These are phyloP conservation scores for Flaveria linearis DNA, from an alignment of 129 eudicot species.

Conservation along the genomic window DNA sequence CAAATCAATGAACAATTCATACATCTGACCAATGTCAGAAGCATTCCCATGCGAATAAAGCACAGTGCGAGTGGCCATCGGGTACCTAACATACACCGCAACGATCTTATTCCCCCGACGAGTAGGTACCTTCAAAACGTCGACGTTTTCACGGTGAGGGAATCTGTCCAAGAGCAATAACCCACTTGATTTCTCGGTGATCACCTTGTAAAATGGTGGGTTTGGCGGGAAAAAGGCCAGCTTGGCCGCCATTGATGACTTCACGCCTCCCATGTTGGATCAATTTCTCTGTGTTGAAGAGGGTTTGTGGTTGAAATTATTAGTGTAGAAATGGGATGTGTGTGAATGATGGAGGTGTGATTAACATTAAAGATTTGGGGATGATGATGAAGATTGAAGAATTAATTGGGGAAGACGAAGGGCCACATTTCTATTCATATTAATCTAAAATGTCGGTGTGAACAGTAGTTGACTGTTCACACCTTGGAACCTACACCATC, in stretches of 20 bases:
- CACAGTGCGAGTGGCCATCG: constrained; percentile 72
- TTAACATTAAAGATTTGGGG: neutral
- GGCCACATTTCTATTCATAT: too few relatives aligned
- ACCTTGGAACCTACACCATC: too few relatives aligned
- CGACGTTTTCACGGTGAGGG: constrained; percentile 84
- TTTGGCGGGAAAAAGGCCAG: constrained; percentile 89
- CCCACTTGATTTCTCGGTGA: constrained; percentile 61
- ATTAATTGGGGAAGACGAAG: constrained; percentile 2
- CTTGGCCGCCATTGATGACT: constrained; percentile 95
- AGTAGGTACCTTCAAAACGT: constrained; percentile 60
- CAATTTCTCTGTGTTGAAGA: too few relatives aligned
- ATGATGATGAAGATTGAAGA: neutral
- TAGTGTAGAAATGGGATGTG: neutral
- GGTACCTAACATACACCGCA: constrained; percentile 70
- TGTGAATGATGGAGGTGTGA: constrained; percentile 11
- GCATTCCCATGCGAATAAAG: constrained; percentile 94
- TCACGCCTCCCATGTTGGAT: constrained; percentile 78
- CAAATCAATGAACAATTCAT: constrained; percentile 76
- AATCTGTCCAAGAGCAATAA: constrained; percentile 50
- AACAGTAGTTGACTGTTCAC: too few relatives aligned
- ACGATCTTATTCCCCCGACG: constrained; percentile 69
- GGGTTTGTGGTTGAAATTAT: neutral
- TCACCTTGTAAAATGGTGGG: constrained; percentile 74
- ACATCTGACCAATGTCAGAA: constrained; percentile 94
- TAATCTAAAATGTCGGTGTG: too few relatives aligned